Evolutionary conservation across 2,329 filamentous ascomycete species (phyloP).

Genomic region (Neopestalotiopsis sp.): DNA sequence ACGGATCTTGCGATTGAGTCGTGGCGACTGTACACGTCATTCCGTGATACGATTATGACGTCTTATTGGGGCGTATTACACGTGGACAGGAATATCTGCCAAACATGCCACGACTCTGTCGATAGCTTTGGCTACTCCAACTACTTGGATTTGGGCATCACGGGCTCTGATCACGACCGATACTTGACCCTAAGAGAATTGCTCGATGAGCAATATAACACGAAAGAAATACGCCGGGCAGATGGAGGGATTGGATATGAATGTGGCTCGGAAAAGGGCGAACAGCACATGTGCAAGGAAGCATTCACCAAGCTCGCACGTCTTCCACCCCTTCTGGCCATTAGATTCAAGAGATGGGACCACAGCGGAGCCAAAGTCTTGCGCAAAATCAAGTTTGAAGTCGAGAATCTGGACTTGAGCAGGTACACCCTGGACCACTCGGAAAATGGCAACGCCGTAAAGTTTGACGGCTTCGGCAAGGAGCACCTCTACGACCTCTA

Average conservation of each 20-base stretch:
- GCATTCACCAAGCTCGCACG: slow-evolving; percentile 59
- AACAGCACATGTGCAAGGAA: slow-evolving; percentile 14
- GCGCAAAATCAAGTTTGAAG: slow-evolving; percentile 76
- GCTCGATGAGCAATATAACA: slow-evolving; percentile 11
- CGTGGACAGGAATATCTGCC: slow-evolving; percentile 12
- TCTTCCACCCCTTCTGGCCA: slow-evolving; percentile 77
- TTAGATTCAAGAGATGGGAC: slow-evolving; percentile 57
- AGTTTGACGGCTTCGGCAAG: slow-evolving; percentile 47
- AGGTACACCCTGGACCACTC: slow-evolving; percentile 35
- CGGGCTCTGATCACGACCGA: neutral
- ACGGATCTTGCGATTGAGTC: slow-evolving; percentile 49
- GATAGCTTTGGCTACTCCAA: slow-evolving; percentile 8
- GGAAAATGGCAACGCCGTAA: slow-evolving; percentile 25
- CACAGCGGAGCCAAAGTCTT: slow-evolving; percentile 64
- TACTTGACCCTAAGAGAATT: slow-evolving; percentile 5
- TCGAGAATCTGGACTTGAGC: slow-evolving; percentile 67
- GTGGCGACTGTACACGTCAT: slow-evolving; percentile 6
- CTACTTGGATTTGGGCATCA: slow-evolving; percentile 9
- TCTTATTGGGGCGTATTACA: slow-evolving; percentile 7
- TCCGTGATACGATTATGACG: slow-evolving; percentile 13
- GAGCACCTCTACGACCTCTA: slow-evolving; percentile 85
- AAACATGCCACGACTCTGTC: slow-evolving; percentile 1
- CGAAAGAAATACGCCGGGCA: slow-evolving; percentile 1
- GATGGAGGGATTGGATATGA: slow-evolving; percentile 11
- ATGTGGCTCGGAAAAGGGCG: slow-evolving; percentile 11